phyloP scores from a whole-genome alignment of 2,329 filamentous ascomycete genomes.

The Dactylellina drechsleri region DNA sequence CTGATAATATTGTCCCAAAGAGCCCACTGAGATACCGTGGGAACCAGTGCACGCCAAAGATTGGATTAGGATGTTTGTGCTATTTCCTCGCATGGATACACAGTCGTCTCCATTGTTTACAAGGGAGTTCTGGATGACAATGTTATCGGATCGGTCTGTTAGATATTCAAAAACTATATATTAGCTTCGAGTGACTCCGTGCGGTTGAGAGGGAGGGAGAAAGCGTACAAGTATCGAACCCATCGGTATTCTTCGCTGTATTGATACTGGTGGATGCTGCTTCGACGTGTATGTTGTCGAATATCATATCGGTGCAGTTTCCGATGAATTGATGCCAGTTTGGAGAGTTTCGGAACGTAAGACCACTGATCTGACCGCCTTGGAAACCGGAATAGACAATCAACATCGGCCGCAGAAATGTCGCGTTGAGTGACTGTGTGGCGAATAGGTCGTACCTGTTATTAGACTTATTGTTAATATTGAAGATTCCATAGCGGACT shows the following conservation, averaged over 20 bases:
- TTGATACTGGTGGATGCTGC: slow-evolving; percentile 67
- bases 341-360: slow-evolving; percentile 71
- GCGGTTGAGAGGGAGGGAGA: neutral
- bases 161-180: neutral
- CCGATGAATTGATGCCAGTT: slow-evolving; percentile 74
- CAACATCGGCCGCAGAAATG: slow-evolving; percentile 64
- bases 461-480: neutral
- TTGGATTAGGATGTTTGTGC: slow-evolving; percentile 74
- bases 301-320: slow-evolving; percentile 72
- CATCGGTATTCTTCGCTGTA: slow-evolving; percentile 73
- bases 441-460: slow-evolving; percentile 69
- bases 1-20: slow-evolving; percentile 72
- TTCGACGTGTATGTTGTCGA: slow-evolving; percentile 71
- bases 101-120: slow-evolving; percentile 76
- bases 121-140: slow-evolving; percentile 74
- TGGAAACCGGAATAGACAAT: slow-evolving; percentile 70
- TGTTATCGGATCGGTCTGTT: slow-evolving; percentile 67
- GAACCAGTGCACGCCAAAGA: slow-evolving; percentile 74
- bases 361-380: slow-evolving; percentile 69
- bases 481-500: slow-evolving; percentile 62
- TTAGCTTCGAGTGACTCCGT: too few species aligned
- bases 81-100: slow-evolving; percentile 67
- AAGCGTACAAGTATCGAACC: slow-evolving; percentile 68
- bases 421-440: slow-evolving; percentile 68
- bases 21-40: slow-evolving; percentile 69